Base-by-base conservation (phyloP, 768 basidiomycete genomes). In the Podaxis pistillaris region DNA sequence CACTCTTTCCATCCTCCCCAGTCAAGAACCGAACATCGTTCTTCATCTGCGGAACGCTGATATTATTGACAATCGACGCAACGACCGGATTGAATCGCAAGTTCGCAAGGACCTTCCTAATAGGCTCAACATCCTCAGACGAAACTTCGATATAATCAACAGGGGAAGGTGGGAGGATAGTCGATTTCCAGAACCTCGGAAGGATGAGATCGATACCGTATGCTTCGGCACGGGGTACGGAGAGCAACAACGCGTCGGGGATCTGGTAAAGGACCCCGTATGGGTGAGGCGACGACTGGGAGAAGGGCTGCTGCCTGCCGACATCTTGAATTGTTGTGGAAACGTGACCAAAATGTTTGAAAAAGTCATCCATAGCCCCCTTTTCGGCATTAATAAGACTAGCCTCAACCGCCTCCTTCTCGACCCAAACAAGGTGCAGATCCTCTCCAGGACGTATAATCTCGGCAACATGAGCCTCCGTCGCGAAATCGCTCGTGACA, bases 21-120 rank as follows among this genome's bases (percentile, higher is more conserved):
- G 94, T 94, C 62, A 97, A 85, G 71, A 86, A 95, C 56, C 87
- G 83, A 51, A 95, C 81, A 72, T 93, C 90, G 47, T 83, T 80
- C 62, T 79, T 78, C 75, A 96, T 84, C 67, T 86, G 82, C 9
- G 81, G 72, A 13, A 89, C 66, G 33, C 88, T 89, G 60, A 96
- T 80, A 55, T 86, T 86, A 62, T 84, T 81, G 26, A 94, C 84
- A 61, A 91, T 78, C 40, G 82, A 77, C 15, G 91, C 87, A 53
- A 96, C 75, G 55, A 79, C 75, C 9, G 92, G 85, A 68, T 91
- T 79, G 70, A 93, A 94, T 68, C 81, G 82, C 58, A 94, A 76
- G 9, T 76, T 72, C 2, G 75, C 68, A 28, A 93, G 82, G 64
- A 93, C 78, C 17, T 80, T 71, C 56, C 82, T 78, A 46, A 94